Evolutionary conservation across 371 early-diverging fungal genomes (phyloP).

Genomic region (Zychaea mexicana): DNA sequence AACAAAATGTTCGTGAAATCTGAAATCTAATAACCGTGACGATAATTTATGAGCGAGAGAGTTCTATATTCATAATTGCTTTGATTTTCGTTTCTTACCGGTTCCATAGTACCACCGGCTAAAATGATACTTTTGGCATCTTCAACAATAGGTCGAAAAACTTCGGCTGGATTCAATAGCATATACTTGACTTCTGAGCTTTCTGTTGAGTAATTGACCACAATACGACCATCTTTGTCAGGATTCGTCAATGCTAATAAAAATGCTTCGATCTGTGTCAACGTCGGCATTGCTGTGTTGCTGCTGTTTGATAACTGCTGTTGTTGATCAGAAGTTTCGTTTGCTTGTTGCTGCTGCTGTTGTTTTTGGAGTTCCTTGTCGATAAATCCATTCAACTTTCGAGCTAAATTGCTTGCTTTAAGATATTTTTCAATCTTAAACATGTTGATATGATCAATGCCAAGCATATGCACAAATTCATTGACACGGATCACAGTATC

Average conservation of each 20-base stretch:
- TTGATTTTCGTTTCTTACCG: no score
- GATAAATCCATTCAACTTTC: slow-evolving; percentile 67
- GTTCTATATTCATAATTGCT: no score
- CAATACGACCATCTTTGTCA: slow-evolving; percentile 72
- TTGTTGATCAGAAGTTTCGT: no score
- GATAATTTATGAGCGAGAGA: no score
- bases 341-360: slow-evolving; percentile 30
- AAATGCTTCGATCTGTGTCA: slow-evolving; percentile 60
- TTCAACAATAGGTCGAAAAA: slow-evolving; percentile 78
- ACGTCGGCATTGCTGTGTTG: slow-evolving; percentile 40
- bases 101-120: slow-evolving; percentile 98
- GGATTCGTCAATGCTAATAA: slow-evolving; percentile 63
- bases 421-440: slow-evolving; percentile 80
- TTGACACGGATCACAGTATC: slow-evolving; percentile 59
- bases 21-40: slow-evolving; percentile 23
- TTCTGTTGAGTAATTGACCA: slow-evolving; percentile 34
- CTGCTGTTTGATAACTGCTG: slow-evolving; percentile 25
- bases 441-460: slow-evolving; percentile 86
- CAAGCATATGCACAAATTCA: slow-evolving; percentile 70
- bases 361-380: slow-evolving; percentile 24
- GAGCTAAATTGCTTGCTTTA: slow-evolving; percentile 70
- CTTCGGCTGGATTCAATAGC: slow-evolving; percentile 84
- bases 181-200: slow-evolving; percentile 66
- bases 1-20: slow-evolving; percentile 57
- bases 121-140: slow-evolving; percentile 86